These are phyloP conservation scores for Chalaropsis thielavioides DNA, from an alignment of 2,329 filamentous ascomycete species.

Conservation along the genomic window DNA sequence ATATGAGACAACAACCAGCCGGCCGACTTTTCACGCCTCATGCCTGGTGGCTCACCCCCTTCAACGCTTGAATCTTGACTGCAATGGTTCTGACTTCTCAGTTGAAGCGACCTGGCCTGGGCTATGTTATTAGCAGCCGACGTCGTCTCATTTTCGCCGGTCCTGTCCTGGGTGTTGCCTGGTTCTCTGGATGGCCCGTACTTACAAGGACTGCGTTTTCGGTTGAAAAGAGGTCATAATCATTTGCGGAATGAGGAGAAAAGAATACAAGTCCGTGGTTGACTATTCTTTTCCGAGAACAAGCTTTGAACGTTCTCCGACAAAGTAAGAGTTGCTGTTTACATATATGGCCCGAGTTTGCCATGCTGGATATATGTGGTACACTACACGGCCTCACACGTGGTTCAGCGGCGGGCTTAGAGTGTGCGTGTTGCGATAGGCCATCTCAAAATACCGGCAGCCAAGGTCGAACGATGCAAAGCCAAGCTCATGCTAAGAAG, in stretches of 20 bases:
- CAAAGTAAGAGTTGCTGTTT: background rate
- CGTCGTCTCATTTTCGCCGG: background rate
- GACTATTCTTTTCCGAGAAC: background rate
- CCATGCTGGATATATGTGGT: background rate
- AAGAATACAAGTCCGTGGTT: background rate
- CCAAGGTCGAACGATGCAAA: too few relatives aligned
- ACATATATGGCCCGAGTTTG: background rate
- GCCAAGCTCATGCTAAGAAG: background rate
- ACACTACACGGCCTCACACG: conserved; percentile 3
- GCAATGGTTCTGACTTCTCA: background rate
- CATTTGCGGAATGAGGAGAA: background rate
- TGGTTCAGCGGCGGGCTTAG: background rate
- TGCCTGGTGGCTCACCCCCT: background rate
- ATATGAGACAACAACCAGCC: background rate
- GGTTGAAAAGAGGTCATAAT: background rate
- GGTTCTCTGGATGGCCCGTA: background rate
- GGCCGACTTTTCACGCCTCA: background rate
- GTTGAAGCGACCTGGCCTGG: background rate
- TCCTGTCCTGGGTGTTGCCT: background rate
- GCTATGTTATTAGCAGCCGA: background rate
- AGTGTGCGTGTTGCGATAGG: background rate
- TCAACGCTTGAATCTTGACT: background rate
- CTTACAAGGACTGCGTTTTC: background rate
- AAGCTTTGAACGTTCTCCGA: background rate
- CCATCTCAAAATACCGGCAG: background rate